Percentiles rank a stretch among this genome's conserved stretches.
Conservation (phyloP, 441 rosid genomes). For the Rhodomyrtus psidioides region DNA sequence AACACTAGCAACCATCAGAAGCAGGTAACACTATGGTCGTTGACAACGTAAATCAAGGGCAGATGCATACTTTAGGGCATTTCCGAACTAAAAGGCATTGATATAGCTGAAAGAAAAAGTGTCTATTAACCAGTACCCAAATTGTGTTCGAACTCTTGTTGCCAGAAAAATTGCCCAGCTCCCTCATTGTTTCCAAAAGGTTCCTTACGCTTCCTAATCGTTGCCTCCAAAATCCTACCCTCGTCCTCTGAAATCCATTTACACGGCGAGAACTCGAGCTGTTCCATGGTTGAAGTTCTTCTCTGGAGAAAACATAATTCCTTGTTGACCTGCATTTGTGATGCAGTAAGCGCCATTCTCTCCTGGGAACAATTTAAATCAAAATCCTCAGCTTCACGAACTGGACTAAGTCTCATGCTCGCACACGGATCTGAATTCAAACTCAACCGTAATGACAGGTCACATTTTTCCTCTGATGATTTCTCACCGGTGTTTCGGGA, state of each 20-base stretch:
- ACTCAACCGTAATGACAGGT: constrained; percentile 82
- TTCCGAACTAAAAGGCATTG: background rate
- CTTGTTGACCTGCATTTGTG: constrained; percentile 21
- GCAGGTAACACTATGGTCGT: background rate
- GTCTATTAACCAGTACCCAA: constrained; percentile 42
- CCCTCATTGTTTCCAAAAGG: constrained; percentile 31
- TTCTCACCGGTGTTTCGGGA: constrained; percentile 18
- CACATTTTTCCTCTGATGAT: constrained; percentile 37
- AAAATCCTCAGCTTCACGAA: constrained; percentile 26
- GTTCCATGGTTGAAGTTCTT: constrained; percentile 24
- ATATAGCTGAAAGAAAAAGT: constrained; percentile 6
- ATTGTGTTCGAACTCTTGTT: constrained; percentile 22
- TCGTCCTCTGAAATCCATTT: constrained; percentile 23
- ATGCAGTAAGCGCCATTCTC: constrained; percentile 26
- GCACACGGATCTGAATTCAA: constrained; percentile 28
- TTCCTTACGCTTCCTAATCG: constrained; percentile 41
- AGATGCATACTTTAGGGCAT: background rate
- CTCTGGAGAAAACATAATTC: constrained; percentile 55
- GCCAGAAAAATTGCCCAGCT: constrained; percentile 34
- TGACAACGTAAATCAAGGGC: background rate
- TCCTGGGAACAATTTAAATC: constrained; percentile 33
- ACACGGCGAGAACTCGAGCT: constrained; percentile 23
- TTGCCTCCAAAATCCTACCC: constrained; percentile 25
- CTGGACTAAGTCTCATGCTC: constrained; percentile 19
- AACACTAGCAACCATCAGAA: background rate